Evolutionary conservation across 2,329 filamentous ascomycete genomes (phyloP).

Genomic region (Trichoderma koningii): DNA sequence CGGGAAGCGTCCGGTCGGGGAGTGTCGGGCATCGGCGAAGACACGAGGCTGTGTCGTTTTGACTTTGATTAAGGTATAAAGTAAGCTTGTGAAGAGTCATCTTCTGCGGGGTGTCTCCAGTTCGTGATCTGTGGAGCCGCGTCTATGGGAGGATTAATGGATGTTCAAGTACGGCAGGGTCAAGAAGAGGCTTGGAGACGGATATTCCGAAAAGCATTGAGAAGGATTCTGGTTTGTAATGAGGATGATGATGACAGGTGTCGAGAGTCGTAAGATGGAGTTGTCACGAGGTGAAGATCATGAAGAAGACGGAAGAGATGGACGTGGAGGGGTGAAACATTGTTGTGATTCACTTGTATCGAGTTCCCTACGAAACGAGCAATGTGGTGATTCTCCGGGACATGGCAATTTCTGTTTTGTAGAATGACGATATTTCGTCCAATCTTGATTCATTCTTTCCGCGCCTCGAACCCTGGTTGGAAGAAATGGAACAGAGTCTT

Average conservation of each 20-base stretch:
- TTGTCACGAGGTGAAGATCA: neutral
- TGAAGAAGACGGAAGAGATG: neutral
- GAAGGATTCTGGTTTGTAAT: conserved; percentile 3
- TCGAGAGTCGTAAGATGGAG: neutral
- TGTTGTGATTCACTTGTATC: no score
- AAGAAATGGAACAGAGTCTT: no score
- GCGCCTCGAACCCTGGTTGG: no score
- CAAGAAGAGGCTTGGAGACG: neutral
- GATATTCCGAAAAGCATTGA: conserved; percentile 2
- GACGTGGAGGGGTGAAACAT: no score
- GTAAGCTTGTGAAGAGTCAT: conserved; percentile 6
- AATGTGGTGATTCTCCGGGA: no score
- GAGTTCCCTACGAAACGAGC: no score
- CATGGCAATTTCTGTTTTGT: no score
- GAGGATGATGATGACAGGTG: neutral
- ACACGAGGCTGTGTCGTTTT: conserved; percentile 9
- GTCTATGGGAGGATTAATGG: neutral
- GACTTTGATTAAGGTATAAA: neutral
- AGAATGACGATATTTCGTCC: neutral
- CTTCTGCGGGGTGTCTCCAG: conserved; percentile 12
- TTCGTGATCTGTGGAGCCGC: conserved; percentile 3
- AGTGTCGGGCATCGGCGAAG: conserved; percentile 12
- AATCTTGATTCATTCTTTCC: no score
- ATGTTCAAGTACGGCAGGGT: neutral
- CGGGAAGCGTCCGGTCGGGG: conserved; percentile 13